phyloP scores from a whole-genome alignment of 2,329 filamentous ascomycete species.

The Biscogniauxia marginata region DNA sequence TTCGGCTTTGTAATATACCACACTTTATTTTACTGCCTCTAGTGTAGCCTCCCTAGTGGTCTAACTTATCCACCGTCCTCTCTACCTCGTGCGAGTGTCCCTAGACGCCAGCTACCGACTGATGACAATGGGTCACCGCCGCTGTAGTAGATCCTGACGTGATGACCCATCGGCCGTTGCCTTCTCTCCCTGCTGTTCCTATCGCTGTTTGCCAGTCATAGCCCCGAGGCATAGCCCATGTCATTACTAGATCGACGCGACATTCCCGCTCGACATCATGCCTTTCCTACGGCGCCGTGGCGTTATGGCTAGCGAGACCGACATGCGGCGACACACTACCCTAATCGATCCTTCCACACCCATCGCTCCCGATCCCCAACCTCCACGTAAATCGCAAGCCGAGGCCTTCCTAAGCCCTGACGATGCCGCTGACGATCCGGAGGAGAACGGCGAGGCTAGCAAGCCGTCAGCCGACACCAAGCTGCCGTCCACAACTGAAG shows the following conservation, averaged over 20 bases:
- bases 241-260: constrained; percentile 14
- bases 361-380: constrained; percentile 6
- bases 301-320: constrained; percentile 58
- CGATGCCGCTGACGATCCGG: constrained; percentile 1
- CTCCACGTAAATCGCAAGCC: constrained; percentile 19
- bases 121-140: constrained; percentile 27
- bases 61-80: neutral
- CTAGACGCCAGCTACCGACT: constrained; percentile 9
- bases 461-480: constrained; percentile 23
- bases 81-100: constrained; percentile 7
- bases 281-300: constrained; percentile 62
- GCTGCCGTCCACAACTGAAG: constrained; percentile 26
- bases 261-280: constrained; percentile 40
- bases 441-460: constrained; percentile 16
- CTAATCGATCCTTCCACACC: constrained; percentile 29
- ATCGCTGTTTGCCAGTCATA: neutral
- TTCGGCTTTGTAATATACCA: neutral
- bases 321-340: constrained; percentile 54
- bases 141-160: constrained; percentile 26
- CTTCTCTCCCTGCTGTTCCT: constrained; percentile 3
- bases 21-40: neutral
- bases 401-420: constrained; percentile 21
- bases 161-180: constrained; percentile 25
- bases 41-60: too few relatives aligned
- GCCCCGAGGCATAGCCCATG: constrained; percentile 7